Conservation (phyloP, 75 land plant species). For the Cryptomeria japonica region DNA sequence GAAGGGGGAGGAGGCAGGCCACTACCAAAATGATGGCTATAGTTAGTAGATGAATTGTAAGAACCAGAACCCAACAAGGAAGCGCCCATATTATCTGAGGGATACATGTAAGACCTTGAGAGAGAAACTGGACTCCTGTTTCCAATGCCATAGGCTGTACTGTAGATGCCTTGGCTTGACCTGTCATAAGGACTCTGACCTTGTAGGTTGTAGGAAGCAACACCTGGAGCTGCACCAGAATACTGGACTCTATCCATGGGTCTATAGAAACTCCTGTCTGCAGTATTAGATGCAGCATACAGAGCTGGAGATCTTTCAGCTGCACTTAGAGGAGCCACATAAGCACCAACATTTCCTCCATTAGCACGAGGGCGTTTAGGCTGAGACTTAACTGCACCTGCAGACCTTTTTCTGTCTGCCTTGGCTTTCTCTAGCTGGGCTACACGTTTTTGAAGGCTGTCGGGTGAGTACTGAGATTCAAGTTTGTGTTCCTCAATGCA, state of each 20-base stretch:
- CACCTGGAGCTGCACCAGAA: conserved; percentile 20
- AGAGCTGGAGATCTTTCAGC: conserved; percentile 7
- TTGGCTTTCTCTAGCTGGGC: conserved; percentile 51
- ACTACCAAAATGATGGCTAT: conserved; percentile 26
- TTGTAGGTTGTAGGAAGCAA: conserved; percentile 10
- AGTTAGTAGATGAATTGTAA: conserved; percentile 10
- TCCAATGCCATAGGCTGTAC: conserved; percentile 41
- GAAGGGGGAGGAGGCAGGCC: conserved; percentile 53
- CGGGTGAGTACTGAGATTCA: conserved; percentile 45
- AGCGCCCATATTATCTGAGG: conserved; percentile 42
- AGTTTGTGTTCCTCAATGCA: conserved; percentile 56
- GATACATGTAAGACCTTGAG: conserved; percentile 40
- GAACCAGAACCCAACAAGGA: conserved; percentile 13
- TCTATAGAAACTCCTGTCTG: conserved; percentile 32
- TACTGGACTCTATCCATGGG: conserved; percentile 17
- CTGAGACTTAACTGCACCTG: conserved; percentile 25
- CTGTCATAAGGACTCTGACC: conserved; percentile 39
- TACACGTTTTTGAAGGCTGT: conserved; percentile 49
- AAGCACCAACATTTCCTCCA: conserved; percentile 20
- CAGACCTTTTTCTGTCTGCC: conserved; percentile 33
- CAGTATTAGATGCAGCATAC: conserved; percentile 4
- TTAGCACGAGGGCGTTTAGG: conserved; percentile 30
- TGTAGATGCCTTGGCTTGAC: conserved; percentile 31
- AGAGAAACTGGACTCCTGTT: conserved; percentile 51
- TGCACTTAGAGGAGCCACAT: conserved; percentile 11